Conservation (phyloP, 129 eudicot species). For the Artemisia tridentata region DNA sequence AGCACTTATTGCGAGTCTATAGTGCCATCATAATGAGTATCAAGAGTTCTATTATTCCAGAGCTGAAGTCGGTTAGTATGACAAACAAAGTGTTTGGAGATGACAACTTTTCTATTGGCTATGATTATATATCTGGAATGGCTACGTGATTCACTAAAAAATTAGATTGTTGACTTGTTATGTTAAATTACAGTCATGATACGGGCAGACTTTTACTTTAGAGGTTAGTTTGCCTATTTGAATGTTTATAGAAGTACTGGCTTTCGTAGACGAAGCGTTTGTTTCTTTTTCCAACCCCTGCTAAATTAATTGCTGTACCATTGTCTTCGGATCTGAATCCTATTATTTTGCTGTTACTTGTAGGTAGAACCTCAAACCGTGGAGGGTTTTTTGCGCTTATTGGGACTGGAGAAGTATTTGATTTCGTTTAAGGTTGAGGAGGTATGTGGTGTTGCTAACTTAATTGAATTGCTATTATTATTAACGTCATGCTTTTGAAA, state of each 20-base stretch:
- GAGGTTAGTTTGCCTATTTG: not conserved
- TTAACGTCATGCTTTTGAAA: slow-evolving; percentile 14
- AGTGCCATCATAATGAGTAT: not conserved
- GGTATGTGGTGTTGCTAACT: slow-evolving; percentile 38
- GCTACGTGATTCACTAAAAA: not conserved
- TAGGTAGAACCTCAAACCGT: slow-evolving; percentile 69
- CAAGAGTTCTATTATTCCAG: not conserved
- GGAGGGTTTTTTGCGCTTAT: slow-evolving; percentile 60
- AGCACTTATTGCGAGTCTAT: not conserved
- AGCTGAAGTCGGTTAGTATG: not conserved
- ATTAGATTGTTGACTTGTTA: not conserved
- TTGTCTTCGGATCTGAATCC: slow-evolving; percentile 7
- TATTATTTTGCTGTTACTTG: slow-evolving; percentile 11
- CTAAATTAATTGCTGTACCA: not conserved
- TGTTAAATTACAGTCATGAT: not conserved
- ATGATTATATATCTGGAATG: not conserved
- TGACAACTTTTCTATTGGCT: not conserved
- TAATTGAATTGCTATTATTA: not conserved
- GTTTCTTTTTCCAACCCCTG: not conserved
- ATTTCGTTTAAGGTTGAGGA: slow-evolving; percentile 82
- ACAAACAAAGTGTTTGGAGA: not conserved
- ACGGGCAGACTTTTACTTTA: not conserved
- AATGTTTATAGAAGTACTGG: not conserved
- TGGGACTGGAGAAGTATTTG: slow-evolving; percentile 63
- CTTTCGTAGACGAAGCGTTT: not conserved